phyloP scores from a whole-genome alignment of 306 rosid species.

The Abrus pulchellus region DNA sequence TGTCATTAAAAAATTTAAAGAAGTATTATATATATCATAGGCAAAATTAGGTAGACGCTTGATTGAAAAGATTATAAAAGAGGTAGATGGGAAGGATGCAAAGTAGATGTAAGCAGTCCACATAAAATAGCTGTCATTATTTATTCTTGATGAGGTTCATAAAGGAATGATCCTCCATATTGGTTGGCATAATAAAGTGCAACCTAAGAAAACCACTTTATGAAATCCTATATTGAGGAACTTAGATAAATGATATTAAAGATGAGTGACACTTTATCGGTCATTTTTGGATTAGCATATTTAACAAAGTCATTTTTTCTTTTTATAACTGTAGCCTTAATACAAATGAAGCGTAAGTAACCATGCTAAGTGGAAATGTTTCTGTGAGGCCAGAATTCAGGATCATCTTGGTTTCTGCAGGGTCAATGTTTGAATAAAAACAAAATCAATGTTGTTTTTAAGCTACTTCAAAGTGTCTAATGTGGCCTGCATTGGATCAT shows the following conservation, averaged over 20 bases:
- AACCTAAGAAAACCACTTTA: slow-evolving; percentile 26
- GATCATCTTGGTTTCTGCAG: slow-evolving; percentile 57
- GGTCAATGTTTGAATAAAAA: slow-evolving; percentile 21
- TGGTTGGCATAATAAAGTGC: slow-evolving; percentile 46
- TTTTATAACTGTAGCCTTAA: slow-evolving; percentile 53
- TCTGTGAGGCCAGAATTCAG: slow-evolving; percentile 52
- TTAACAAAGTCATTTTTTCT: slow-evolving; percentile 63
- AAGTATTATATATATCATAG: background rate
- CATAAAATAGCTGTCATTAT: slow-evolving; percentile 44
- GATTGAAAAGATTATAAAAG: slow-evolving; percentile 29
- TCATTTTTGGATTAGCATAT: slow-evolving; percentile 52
- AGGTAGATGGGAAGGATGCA: slow-evolving; percentile 44
- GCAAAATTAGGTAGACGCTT: slow-evolving; percentile 39
- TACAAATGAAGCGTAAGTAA: slow-evolving; percentile 54
- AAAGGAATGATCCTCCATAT: slow-evolving; percentile 41
- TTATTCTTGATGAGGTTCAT: slow-evolving; percentile 42
- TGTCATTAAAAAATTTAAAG: slow-evolving; percentile 25
- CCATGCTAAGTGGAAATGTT: slow-evolving; percentile 29
- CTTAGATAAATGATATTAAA: slow-evolving; percentile 34
- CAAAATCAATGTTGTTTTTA: slow-evolving; percentile 13
- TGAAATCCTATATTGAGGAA: slow-evolving; percentile 48
- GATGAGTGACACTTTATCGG: slow-evolving; percentile 18
- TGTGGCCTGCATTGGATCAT: slow-evolving; percentile 20
- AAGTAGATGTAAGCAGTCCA: slow-evolving; percentile 23
- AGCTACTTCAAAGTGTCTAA: background rate